phyloP scores from a whole-genome alignment of 1,284 basidiomycete genomes.

The Ceratobasidium theobromae region DNA sequence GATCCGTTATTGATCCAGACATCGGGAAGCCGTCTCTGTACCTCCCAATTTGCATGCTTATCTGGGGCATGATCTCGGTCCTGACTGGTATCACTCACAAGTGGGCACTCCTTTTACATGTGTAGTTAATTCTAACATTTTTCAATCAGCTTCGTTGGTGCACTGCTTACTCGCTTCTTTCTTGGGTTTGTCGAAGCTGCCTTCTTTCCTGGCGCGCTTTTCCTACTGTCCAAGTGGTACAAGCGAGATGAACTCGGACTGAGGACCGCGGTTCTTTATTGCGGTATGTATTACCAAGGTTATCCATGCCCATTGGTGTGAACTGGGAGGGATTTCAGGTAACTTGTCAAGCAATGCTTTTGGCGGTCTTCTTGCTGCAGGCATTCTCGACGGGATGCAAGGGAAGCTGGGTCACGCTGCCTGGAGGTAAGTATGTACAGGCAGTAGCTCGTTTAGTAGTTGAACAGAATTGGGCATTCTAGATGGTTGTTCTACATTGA shows the following conservation, averaged over 20 bases:
- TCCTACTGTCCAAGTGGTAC: constrained; percentile 72
- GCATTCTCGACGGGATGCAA: constrained; percentile 68
- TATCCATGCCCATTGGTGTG: constrained; percentile 55
- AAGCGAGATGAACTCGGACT: constrained; percentile 66
- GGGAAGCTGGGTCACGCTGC: constrained; percentile 67
- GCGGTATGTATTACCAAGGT: constrained; percentile 72
- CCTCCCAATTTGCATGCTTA: constrained; percentile 65
- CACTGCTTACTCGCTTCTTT: constrained; percentile 69
- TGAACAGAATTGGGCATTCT: constrained; percentile 32
- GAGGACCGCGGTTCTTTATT: constrained; percentile 61
- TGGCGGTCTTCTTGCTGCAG: constrained; percentile 73
- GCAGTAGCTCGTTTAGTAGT: too few relatives aligned
- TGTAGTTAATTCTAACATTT: constrained; percentile 38
- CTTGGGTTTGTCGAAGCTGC: constrained; percentile 67
- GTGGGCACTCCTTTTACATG: constrained; percentile 43
- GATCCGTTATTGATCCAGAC: constrained; percentile 36
- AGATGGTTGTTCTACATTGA: constrained; percentile 79
- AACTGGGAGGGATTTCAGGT: constrained; percentile 48
- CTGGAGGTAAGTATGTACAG: constrained; percentile 58
- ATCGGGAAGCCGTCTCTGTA: constrained; percentile 73
- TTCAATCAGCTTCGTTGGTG: constrained; percentile 59
- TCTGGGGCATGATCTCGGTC: constrained; percentile 70
- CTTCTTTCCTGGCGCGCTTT: constrained; percentile 68
- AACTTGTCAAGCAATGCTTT: constrained; percentile 80
- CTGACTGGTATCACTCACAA: constrained; percentile 61